Percentiles rank a stretch among this genome's conserved stretches.
These are phyloP conservation scores for Aureobasidium zeae DNA, from an alignment of 2,329 filamentous ascomycete genomes.

Conservation along the genomic window DNA sequence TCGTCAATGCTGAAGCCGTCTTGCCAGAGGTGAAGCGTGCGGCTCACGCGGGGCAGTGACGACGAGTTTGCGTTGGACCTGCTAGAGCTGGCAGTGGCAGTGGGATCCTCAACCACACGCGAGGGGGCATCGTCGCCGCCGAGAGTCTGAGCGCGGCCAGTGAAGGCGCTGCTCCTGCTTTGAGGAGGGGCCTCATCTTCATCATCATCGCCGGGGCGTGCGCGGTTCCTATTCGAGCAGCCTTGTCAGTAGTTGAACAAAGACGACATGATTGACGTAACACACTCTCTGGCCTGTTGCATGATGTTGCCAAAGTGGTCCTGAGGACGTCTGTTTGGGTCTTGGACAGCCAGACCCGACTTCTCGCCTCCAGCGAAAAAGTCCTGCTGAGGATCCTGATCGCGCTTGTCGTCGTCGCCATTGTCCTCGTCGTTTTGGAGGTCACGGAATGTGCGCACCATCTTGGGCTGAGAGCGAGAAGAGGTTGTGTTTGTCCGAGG, in stretches of 20 bases:
- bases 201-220: constrained; percentile 42
- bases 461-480: constrained; percentile 22
- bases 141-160: constrained; percentile 63
- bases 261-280: background rate
- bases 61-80: constrained; percentile 10
- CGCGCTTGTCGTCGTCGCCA: constrained; percentile 54
- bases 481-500: constrained; percentile 16
- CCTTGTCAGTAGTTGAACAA: background rate
- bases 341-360: constrained; percentile 61
- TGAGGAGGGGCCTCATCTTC: constrained; percentile 39
- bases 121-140: constrained; percentile 69
- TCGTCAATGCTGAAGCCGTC: constrained; percentile 82
- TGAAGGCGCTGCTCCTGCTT: constrained; percentile 42
- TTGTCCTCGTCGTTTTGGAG: constrained; percentile 36
- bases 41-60: constrained; percentile 47
- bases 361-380: constrained; percentile 80
- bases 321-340: constrained; percentile 35
- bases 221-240: constrained; percentile 48
- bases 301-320: constrained; percentile 44
- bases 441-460: constrained; percentile 38
- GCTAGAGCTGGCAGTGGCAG: constrained; percentile 32
- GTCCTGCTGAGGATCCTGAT: constrained; percentile 54
- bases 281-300: constrained; percentile 38
- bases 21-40: constrained; percentile 69
- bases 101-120: constrained; percentile 56